Conservation (phyloP, 2,329 filamentous ascomycete species). For the Esteya vermicola region DNA sequence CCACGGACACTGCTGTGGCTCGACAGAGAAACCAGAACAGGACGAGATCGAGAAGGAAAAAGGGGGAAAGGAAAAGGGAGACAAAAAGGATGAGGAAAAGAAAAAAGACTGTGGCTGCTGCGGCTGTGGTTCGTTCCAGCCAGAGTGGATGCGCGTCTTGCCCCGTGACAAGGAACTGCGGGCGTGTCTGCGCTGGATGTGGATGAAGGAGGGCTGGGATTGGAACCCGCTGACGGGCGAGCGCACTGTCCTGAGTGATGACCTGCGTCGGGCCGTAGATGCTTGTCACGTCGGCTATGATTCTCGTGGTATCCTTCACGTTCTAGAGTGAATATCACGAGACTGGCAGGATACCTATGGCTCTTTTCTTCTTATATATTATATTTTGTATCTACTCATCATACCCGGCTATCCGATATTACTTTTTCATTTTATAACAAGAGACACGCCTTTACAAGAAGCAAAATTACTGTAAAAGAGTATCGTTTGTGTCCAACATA, state of each 20-base stretch:
- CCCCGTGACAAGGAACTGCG: conserved; percentile 81
- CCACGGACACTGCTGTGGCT: conserved; percentile 12
- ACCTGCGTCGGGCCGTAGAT: conserved; percentile 41
- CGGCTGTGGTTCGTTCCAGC: conserved; percentile 45
- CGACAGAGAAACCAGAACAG: too few species aligned
- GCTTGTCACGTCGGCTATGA: conserved; percentile 43
- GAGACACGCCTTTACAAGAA: too few species aligned
- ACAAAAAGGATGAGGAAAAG: background rate
- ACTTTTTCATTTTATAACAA: too few species aligned
- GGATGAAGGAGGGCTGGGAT: conserved; percentile 71
- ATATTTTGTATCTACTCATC: too few species aligned
- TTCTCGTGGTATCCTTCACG: conserved; percentile 26
- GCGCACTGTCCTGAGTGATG: conserved; percentile 33
- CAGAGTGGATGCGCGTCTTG: conserved; percentile 81
- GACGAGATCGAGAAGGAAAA: too few species aligned
- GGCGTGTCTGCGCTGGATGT: conserved; percentile 80
- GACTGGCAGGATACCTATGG: background rate
- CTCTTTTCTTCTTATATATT: too few species aligned
- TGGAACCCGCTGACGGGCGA: conserved; percentile 66
- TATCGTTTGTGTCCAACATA: too few species aligned
- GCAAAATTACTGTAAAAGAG: too few species aligned
- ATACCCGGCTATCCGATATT: too few species aligned
- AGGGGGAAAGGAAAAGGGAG: too few species aligned
- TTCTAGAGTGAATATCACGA: background rate
- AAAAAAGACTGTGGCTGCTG: conserved; percentile 24